Evolutionary conservation across 176 grass and related monocot genomes (phyloP), one percentile per base, ranked within the genome.

Genomic region (Guadua angustifolia): DNA sequence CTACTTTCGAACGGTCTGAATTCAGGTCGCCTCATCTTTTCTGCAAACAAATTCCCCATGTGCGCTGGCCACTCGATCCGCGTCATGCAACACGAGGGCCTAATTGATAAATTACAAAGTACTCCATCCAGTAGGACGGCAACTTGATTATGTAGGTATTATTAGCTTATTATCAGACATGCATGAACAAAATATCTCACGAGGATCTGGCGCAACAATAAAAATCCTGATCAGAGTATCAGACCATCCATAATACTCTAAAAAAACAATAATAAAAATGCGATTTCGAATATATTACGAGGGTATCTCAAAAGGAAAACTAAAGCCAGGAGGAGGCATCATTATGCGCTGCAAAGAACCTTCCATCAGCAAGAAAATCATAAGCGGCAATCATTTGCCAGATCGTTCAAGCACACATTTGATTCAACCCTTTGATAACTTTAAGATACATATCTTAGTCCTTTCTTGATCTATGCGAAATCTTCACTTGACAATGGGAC

Each of bases 61-160:
- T n/a, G 55, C 2, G 25, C 44, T 50, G 42, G 32, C 56, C 69
- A 83, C 69, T 63, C 25, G 56, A 83, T 50, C 56, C 26, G 56
- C 56, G 11, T 62, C 80, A 63, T 12, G 69, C 81, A 73, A 73
- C 81, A 50, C 81, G 69, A 83, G 56, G 69, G 13, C 56, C 68
- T 61, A 19, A 73, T 24, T 22, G 12, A 47, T 62, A 73, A 50
- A 38, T 58, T 22, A 0, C 18, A 24, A 73, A 83, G 56, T 0
- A 45, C 44, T 45, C 44, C 2, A 62, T 62, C 26, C 4, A 62
- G 11, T 33, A 72, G 67, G 39, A 70, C n/a, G 44, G 19, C 39
- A 60, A 72, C 67, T 47, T 60, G 24, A 72, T 61, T 82, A 33
- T 38, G 35, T 43, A 59, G 36, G 66, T 69, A 22, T 32, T 43